A percentile compares a stretch with the other conserved stretches of the same genome.
Conservation (phyloP, 2,329 filamentous ascomycete species). For the Fusarium papillatum region DNA sequence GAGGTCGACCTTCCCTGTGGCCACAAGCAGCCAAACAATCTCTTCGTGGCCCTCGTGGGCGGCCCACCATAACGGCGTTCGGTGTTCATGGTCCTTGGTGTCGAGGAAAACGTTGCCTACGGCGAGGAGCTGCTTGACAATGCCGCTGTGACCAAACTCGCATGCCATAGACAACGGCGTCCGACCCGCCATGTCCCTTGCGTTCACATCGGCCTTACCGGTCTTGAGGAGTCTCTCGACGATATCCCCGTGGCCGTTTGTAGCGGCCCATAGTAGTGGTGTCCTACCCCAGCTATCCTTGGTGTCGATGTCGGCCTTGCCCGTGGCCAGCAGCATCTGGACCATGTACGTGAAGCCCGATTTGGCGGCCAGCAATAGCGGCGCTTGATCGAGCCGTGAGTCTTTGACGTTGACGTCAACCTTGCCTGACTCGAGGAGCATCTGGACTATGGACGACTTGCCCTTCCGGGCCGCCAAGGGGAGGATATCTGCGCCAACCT, state of each 20-base stretch:
- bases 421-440: not conserved
- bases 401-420: not conserved
- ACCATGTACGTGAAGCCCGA: not conserved
- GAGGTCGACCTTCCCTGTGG: not conserved
- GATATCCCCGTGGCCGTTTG: constrained; percentile 16
- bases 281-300: not conserved
- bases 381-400: not conserved
- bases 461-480: not conserved
- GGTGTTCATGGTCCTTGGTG: not conserved
- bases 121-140: not conserved
- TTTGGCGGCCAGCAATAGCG: not conserved
- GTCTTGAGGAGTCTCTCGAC: constrained; percentile 28
- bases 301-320: constrained; percentile 1
- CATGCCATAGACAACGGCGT: not conserved
- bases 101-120: not conserved
- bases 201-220: constrained; percentile 24
- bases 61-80: not conserved
- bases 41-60: not conserved
- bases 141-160: not conserved
- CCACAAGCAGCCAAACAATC: not conserved
- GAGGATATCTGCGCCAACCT: not conserved
- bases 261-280: not conserved
- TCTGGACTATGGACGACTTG: not conserved
- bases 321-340: not conserved
- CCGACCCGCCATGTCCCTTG: not conserved